phyloP scores from a whole-genome alignment of 441 rosid species.

The Flueggea neowawraea region DNA sequence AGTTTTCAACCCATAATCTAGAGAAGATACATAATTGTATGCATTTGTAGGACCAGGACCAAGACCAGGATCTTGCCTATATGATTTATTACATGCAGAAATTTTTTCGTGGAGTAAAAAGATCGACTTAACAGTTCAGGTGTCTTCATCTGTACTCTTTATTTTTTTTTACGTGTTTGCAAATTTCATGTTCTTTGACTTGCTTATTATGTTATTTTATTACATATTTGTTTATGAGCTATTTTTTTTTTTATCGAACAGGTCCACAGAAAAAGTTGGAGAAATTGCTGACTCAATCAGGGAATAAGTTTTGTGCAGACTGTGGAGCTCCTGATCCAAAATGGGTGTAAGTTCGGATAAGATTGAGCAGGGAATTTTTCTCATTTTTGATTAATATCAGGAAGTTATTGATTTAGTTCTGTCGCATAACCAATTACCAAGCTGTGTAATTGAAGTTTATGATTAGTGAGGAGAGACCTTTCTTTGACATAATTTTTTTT shows the following conservation, averaged over 20 bases:
- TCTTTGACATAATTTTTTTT: no score
- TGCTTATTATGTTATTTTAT: background rate
- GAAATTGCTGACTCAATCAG: slow-evolving; percentile 42
- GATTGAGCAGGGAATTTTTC: background rate
- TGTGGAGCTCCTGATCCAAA: slow-evolving; percentile 97
- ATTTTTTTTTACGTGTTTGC: background rate
- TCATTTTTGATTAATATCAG: background rate
- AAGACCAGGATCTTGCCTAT: slow-evolving; percentile 24
- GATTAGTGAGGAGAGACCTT: no score
- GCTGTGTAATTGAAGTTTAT: no score
- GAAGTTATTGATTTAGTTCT: no score
- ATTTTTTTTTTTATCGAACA: slow-evolving; percentile 27
- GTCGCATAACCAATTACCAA: no score
- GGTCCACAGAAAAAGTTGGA: slow-evolving; percentile 66
- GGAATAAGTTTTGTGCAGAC: slow-evolving; percentile 85
- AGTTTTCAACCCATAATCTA: no score
- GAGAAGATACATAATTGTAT: background rate
- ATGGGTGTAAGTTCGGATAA: slow-evolving; percentile 81
- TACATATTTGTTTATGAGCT: background rate
- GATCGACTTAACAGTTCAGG: slow-evolving; percentile 42
- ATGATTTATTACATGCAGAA: slow-evolving; percentile 50
- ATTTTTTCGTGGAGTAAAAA: slow-evolving; percentile 24
- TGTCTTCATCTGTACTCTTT: slow-evolving; percentile 23
- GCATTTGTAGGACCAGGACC: slow-evolving; percentile 33
- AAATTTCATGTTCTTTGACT: background rate